phyloP scores from a whole-genome alignment of 192 early-diverging fungal species.

The Ambispora gerdemannii region DNA sequence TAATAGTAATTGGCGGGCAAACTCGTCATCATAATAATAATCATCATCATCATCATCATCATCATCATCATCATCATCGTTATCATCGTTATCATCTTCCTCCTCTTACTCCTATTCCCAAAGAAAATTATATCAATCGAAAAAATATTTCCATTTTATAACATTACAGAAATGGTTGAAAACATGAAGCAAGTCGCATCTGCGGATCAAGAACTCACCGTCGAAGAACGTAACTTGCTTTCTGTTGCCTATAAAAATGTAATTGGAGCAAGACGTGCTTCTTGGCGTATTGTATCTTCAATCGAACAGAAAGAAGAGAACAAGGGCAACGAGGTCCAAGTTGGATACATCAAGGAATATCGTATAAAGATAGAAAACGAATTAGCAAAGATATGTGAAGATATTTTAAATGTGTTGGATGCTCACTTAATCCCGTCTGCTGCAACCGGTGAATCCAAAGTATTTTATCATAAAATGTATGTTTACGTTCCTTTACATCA shows the following conservation, averaged over 20 bases:
- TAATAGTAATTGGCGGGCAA: too few relatives aligned
- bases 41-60: background rate
- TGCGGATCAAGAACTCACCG: conserved; percentile 75
- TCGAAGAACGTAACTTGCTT: conserved; percentile 98
- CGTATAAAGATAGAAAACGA: conserved; percentile 93
- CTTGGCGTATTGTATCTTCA: conserved; percentile 98
- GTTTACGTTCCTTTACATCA: conserved; percentile 25
- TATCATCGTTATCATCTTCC: too few relatives aligned
- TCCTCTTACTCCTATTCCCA: too few relatives aligned
- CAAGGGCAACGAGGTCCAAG: conserved; percentile 88
- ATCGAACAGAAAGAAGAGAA: conserved; percentile 99
- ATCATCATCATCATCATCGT: too few relatives aligned
- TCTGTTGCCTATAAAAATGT: conserved; percentile 99
- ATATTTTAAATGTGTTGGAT: conserved; percentile 89
- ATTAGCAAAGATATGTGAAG: conserved; percentile 92
- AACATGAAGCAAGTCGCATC: conserved; percentile 71
- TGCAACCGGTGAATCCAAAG: conserved; percentile 95
- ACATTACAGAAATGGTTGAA: conserved; percentile 74
- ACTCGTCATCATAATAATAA: background rate
- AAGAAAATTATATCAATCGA: too few relatives aligned
- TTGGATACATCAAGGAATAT: conserved; percentile 91
- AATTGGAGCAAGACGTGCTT: conserved; percentile 97
- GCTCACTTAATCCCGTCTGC: conserved; percentile 89
- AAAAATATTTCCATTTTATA: too few relatives aligned
- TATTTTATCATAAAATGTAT: conserved; percentile 99